A percentile compares a stretch with the other conserved stretches of the same genome.
These are phyloP conservation scores for Caulochytrium protostelioides DNA, from an alignment of 371 early-diverging fungal species.

Conservation along the genomic window DNA sequence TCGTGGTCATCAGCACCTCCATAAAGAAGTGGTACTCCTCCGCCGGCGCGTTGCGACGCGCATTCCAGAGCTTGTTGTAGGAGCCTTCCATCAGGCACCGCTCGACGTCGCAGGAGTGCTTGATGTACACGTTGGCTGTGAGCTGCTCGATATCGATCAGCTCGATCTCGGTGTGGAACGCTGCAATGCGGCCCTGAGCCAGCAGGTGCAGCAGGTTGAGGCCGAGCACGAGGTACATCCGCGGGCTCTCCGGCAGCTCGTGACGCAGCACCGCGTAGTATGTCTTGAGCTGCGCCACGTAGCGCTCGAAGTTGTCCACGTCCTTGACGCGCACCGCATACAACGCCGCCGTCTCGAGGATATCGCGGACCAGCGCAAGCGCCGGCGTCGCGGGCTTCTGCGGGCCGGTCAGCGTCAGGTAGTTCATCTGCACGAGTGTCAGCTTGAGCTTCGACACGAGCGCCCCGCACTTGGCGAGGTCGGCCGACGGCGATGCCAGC, in stretches of 20 bases:
- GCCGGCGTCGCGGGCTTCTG: constrained; percentile 52
- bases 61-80: constrained; percentile 85
- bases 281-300: constrained; percentile 72
- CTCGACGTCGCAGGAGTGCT: constrained; percentile 65
- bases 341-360: constrained; percentile 77
- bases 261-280: constrained; percentile 36
- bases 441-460: constrained; percentile 61
- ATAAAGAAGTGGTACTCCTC: constrained; percentile 77
- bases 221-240: constrained; percentile 70
- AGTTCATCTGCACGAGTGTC: neutral
- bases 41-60: constrained; percentile 61
- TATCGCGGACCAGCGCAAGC: constrained; percentile 37
- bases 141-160: constrained; percentile 61
- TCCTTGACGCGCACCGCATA: constrained; percentile 62
- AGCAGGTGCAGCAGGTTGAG: constrained; percentile 75
- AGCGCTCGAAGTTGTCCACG: constrained; percentile 76
- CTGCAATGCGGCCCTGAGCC: constrained; percentile 77
- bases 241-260: constrained; percentile 45
- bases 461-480: constrained; percentile 47
- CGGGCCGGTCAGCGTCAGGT: neutral
- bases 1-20: constrained; percentile 75
- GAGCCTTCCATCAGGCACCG: constrained; percentile 84
- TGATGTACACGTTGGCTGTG: constrained; percentile 53
- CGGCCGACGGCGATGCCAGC: constrained; percentile 38
- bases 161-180: constrained; percentile 86